A percentile compares a stretch with the other conserved stretches of the same genome.
Conservation (phyloP, 371 early-diverging fungal genomes). For the Blastocladiella emersonii region DNA sequence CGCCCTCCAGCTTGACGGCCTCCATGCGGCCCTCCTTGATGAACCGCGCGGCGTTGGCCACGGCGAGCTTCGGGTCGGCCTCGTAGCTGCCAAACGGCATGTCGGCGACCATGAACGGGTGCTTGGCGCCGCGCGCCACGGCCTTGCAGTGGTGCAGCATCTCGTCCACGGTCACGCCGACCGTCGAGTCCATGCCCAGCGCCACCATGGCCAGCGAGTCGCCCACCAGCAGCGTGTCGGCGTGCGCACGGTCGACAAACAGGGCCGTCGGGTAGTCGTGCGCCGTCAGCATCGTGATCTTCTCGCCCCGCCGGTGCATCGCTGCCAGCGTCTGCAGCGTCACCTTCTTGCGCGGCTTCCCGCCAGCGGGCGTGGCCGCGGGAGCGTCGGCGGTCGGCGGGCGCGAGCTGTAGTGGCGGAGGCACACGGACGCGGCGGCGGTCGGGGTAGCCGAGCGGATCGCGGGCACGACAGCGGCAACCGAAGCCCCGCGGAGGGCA, state of each 20-base stretch:
- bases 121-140: constrained; percentile 61
- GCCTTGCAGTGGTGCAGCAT: constrained; percentile 92
- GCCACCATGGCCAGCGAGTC: constrained; percentile 94
- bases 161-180: constrained; percentile 79
- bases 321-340: constrained; percentile 4
- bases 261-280: constrained; percentile 81
- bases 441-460: too few species aligned
- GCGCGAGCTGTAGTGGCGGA: too few species aligned
- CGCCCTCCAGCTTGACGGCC: constrained; percentile 92
- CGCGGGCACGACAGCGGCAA: too few species aligned
- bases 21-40: constrained; percentile 81
- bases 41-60: constrained; percentile 59
- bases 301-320: neutral
- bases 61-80: constrained; percentile 49
- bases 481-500: too few species aligned
- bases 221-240: constrained; percentile 83
- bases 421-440: too few species aligned
- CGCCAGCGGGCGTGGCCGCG: too few species aligned
- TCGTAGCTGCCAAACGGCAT: constrained; percentile 90
- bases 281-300: constrained; percentile 56
- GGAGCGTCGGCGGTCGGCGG: too few species aligned
- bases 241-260: constrained; percentile 61
- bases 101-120: constrained; percentile 69
- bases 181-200: constrained; percentile 73
- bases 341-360: constrained; percentile 8